Conservation (phyloP, 2,329 filamentous ascomycete species). For the Ophiocordyceps robertsii region DNA sequence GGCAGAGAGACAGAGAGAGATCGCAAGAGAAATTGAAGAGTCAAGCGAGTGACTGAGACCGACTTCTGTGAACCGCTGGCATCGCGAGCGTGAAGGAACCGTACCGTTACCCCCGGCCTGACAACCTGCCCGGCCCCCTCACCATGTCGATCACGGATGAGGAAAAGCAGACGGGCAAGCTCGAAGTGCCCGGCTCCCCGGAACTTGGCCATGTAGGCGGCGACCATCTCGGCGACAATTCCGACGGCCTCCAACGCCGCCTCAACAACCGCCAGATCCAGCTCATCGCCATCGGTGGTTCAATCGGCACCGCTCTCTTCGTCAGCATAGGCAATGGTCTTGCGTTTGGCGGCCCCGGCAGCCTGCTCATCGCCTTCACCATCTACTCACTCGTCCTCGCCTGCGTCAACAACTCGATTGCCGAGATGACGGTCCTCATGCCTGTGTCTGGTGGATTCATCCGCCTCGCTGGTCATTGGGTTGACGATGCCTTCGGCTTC, state of each 20-base stretch:
- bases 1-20: too few species aligned
- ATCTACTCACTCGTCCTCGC: conserved; percentile 42
- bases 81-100: too few species aligned
- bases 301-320: conserved; percentile 45
- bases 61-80: too few species aligned
- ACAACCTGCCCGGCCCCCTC: background rate
- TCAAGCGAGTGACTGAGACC: too few species aligned
- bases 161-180: conserved; percentile 14
- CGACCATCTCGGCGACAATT: conserved; percentile 15
- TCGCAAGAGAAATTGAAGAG: too few species aligned
- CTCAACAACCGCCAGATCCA: conserved; percentile 43
- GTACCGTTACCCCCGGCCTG: too few species aligned
- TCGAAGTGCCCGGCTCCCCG: conserved; percentile 9
- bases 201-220: conserved; percentile 12
- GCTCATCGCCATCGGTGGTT: conserved; percentile 44
- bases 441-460: conserved; percentile 51
- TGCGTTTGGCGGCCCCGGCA: conserved; percentile 27
- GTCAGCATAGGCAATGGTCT: conserved; percentile 46
- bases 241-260: conserved; percentile 28
- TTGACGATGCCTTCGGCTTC: conserved; percentile 52
- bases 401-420: conserved; percentile 50
- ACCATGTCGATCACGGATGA: conserved; percentile 11
- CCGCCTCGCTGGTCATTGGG: conserved; percentile 50
- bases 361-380: conserved; percentile 44
- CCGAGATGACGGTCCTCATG: conserved; percentile 51